These are phyloP conservation scores for Pseudofabraea citricarpa DNA, from an alignment of 2,329 filamentous ascomycete species.

Conservation along the genomic window DNA sequence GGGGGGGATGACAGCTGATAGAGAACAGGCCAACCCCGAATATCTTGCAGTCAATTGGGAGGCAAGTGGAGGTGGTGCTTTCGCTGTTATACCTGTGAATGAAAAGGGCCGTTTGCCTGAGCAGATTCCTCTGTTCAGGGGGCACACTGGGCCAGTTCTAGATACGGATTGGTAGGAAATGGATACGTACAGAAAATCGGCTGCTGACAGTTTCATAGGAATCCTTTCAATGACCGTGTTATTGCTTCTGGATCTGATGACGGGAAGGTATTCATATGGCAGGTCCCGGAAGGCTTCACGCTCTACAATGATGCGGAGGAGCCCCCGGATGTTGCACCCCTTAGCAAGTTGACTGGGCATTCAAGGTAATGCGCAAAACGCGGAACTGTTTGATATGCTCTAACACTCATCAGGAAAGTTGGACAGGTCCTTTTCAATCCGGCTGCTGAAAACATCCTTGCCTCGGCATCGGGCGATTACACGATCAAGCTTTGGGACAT, in stretches of 20 bases:
- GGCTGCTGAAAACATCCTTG: constrained; percentile 89
- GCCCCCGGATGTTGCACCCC: constrained; percentile 72
- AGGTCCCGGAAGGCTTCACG: constrained; percentile 84
- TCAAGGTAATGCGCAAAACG: constrained; percentile 55
- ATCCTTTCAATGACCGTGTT: constrained; percentile 90
- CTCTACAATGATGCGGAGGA: constrained; percentile 83
- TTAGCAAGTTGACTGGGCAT: constrained; percentile 80
- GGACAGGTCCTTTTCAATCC: constrained; percentile 98
- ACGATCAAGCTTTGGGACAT: constrained; percentile 96
- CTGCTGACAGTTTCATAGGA: constrained; percentile 50
- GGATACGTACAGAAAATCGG: constrained; percentile 1
- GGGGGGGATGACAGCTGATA: constrained; percentile 16
- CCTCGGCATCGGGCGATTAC: constrained; percentile 91
- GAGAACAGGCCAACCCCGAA: constrained; percentile 77
- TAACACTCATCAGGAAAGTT: constrained; percentile 66
- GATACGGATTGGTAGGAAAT: constrained; percentile 85
- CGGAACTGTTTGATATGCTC: constrained; percentile 4
- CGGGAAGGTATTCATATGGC: constrained; percentile 95
- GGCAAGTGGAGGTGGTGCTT: constrained; percentile 88
- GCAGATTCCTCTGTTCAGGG: constrained; percentile 88
- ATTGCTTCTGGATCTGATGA: constrained; percentile 95
- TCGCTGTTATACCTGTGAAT: constrained; percentile 87
- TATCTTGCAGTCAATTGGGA: constrained; percentile 99
- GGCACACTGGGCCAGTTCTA: constrained; percentile 90
- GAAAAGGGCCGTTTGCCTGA: constrained; percentile 91